Base-by-base conservation (phyloP, 2,329 filamentous ascomycete genomes). In the Penicillium aurantiogriseum region DNA sequence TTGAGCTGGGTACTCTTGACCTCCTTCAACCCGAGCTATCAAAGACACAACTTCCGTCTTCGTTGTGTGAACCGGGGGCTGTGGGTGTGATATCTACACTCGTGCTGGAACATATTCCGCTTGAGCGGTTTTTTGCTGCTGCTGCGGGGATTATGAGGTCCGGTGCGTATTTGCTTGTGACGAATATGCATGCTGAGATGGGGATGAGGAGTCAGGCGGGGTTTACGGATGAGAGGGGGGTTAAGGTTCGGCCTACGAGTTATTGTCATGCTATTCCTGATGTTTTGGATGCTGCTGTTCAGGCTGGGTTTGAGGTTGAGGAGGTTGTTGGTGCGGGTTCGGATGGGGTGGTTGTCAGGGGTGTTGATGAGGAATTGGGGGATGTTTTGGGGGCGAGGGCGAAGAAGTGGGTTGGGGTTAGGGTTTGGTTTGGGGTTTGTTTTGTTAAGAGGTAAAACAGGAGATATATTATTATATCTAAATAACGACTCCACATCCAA, bases 111-210 rank as follows among this genome's bases (percentile, higher is more conserved):
- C 86, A 89, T 70, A 74, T 88, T 4, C 81, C 85, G 0, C 66
- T 86, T 0, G 61, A 70, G 0, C 83, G 79, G 66, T 88, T 88
- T 72, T 88, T 88, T 69, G 51, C 63, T 3, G 78, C 79, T 0
- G 76, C 80, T 0, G 64, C 75, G 1, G 62, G 65, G 11, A 70
- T 83, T 1, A 69, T 88, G 17, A 64, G 62, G 3, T 72, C 75
- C 0, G 78, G 78, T 0, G 85, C 81, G 0, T 71, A 80, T 47
- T 72, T 86, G 5, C 73, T 88, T 10, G 65, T 88, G n/a, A 88
- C 85, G 0, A 88, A 88, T 65, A 89, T 89, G 86, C 86, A 89
- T 68, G 71, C 79, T 2, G 82, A 87, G 3, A 88, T 88, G 85
- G 85, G 85, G 1, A 60, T 61, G 15, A 76, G 80, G 17, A 82